These are phyloP conservation scores for Neohortaea acidophila DNA, from an alignment of 495 filamentous ascomycete species.

Conservation along the genomic window DNA sequence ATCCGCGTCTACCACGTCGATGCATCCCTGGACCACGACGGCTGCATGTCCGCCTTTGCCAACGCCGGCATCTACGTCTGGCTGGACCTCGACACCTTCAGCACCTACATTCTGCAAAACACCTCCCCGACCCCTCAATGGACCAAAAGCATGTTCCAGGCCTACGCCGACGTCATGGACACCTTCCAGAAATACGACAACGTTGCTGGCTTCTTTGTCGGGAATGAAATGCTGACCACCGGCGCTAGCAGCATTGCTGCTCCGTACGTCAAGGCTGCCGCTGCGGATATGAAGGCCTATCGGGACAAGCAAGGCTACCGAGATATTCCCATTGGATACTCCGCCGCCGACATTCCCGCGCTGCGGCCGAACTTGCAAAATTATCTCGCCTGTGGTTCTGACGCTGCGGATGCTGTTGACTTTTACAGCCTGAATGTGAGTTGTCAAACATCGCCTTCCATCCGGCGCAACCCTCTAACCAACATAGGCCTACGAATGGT, in stretches of 20 bases:
- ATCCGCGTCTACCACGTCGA: slow-evolving; percentile 89
- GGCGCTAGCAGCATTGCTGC: slow-evolving; percentile 48
- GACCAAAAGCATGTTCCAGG: slow-evolving; percentile 51
- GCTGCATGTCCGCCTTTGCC: slow-evolving; percentile 67
- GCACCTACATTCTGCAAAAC: slow-evolving; percentile 46
- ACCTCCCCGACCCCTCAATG: slow-evolving; percentile 46
- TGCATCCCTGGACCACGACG: slow-evolving; percentile 47
- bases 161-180: slow-evolving; percentile 60
- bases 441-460: neutral
- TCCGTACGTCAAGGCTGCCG: slow-evolving; percentile 68
- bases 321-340: slow-evolving; percentile 72
- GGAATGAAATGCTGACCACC: slow-evolving; percentile 65
- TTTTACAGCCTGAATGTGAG: slow-evolving; percentile 60
- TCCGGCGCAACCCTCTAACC: neutral
- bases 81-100: slow-evolving; percentile 73
- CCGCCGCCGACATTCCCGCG: slow-evolving; percentile 67
- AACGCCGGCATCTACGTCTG: slow-evolving; percentile 74
- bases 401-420: slow-evolving; percentile 56
- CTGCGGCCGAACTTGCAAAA: slow-evolving; percentile 78
- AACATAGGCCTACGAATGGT: slow-evolving; percentile 64
- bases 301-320: slow-evolving; percentile 65
- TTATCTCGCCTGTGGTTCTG: slow-evolving; percentile 63
- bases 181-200: slow-evolving; percentile 67
- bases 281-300: slow-evolving; percentile 69
- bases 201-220: slow-evolving; percentile 66